phyloP scores from a whole-genome alignment of 2,329 filamentous ascomycete genomes.

The Pestalotiopsis sp. region DNA sequence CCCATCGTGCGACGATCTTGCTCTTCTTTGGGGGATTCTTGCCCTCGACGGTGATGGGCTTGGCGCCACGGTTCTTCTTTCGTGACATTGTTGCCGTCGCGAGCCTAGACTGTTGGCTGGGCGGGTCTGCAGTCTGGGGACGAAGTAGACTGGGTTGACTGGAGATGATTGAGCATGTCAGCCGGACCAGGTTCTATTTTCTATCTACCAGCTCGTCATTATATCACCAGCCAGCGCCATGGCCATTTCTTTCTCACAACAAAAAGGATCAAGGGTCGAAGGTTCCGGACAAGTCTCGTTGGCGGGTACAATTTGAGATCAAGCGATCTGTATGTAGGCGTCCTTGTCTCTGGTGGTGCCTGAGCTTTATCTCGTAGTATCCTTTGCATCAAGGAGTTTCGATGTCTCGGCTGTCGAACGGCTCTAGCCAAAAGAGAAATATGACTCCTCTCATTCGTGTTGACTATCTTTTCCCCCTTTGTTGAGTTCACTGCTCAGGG shows the following conservation, averaged over 20 bases:
- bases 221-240: too few species aligned
- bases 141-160: not conserved
- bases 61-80: not conserved
- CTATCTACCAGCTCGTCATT: too few species aligned
- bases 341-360: not conserved
- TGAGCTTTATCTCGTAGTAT: not conserved
- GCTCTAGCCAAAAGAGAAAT: too few species aligned
- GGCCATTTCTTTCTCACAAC: too few species aligned
- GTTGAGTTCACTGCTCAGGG: too few species aligned
- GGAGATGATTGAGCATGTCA: too few species aligned
- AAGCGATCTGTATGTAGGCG: not conserved
- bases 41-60: not conserved
- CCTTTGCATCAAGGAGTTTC: not conserved
- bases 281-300: not conserved
- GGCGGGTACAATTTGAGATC: not conserved
- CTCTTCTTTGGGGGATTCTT: not conserved
- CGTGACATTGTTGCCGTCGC: not conserved
- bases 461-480: too few species aligned
- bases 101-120: not conserved
- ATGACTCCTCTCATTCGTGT: too few species aligned
- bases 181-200: too few species aligned
- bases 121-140: not conserved
- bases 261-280: too few species aligned
- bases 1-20: slow-evolving; percentile 17
- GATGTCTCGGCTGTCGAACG: too few species aligned